phyloP scores from a whole-genome alignment of 2,329 filamentous ascomycete genomes.

The Amylocarpus encephaloides region DNA sequence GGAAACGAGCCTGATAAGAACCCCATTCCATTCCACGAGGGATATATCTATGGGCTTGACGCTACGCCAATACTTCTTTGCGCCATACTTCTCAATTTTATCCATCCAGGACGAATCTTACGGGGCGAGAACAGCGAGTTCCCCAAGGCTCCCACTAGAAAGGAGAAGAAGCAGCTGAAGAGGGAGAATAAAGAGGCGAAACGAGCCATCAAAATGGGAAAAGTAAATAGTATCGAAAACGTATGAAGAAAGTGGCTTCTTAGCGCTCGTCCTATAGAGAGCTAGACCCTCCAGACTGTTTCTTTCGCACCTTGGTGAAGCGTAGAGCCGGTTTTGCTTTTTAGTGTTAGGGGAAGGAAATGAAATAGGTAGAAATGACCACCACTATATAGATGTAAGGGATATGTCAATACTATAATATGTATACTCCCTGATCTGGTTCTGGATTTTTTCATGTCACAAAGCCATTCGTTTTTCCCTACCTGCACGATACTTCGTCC shows the following conservation, averaged over 20 bases:
- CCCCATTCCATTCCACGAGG: constrained; percentile 1
- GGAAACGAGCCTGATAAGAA: neutral
- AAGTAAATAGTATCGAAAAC: neutral
- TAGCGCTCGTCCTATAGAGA: no score
- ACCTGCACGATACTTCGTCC: no score
- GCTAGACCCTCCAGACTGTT: no score
- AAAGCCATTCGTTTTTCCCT: no score
- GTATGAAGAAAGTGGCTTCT: neutral
- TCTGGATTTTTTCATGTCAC: no score
- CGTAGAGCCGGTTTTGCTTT: no score
- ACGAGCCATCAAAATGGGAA: neutral
- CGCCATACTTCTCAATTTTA: neutral
- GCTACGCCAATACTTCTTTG: constrained; percentile 5
- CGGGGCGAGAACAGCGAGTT: constrained; percentile 7
- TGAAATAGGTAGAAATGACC: no score
- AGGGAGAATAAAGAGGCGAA: neutral
- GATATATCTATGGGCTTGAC: constrained; percentile 2
- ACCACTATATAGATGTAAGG: no score
- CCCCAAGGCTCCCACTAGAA: constrained; percentile 2
- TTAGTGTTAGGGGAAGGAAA: no score
- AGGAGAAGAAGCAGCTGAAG: constrained; percentile 1
- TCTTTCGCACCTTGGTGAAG: no score
- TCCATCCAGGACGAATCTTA: constrained; percentile 4
- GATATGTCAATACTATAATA: no score
- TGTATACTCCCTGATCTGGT: no score